Conservation (phyloP, 495 filamentous ascomycete genomes). For the Penicillium longicatenatum region DNA sequence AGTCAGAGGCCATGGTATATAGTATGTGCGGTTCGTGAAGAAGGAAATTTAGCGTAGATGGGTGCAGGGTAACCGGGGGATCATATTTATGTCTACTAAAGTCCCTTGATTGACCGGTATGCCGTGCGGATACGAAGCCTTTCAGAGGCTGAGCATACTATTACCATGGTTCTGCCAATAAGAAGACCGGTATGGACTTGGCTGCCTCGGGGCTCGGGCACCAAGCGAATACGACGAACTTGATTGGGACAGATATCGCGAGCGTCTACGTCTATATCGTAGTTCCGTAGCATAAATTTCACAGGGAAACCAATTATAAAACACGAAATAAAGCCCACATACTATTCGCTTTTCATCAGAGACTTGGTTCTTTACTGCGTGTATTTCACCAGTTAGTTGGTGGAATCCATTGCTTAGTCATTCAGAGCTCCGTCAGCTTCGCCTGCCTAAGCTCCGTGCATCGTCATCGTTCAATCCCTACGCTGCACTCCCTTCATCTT, state of each 20-base stretch:
- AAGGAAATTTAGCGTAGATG: background rate
- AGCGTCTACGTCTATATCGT: too few species aligned
- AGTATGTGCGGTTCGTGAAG: background rate
- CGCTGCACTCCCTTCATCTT: conserved; percentile 16
- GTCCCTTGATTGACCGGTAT: background rate
- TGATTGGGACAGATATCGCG: background rate
- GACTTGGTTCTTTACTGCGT: too few species aligned
- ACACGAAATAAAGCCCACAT: too few species aligned
- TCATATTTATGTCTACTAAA: background rate
- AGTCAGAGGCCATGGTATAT: conserved; percentile 13
- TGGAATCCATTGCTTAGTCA: conserved; percentile 23
- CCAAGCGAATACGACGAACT: background rate
- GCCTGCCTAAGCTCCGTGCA: conserved; percentile 36
- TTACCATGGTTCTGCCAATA: background rate
- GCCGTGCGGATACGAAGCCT: background rate
- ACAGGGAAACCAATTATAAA: too few species aligned
- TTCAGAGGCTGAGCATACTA: background rate
- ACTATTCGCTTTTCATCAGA: too few species aligned
- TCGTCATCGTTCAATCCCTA: conserved; percentile 30
- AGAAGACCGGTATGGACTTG: background rate
- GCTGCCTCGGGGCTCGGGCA: background rate
- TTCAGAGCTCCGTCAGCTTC: conserved; percentile 46
- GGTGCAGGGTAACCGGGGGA: background rate
- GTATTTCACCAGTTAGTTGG: too few species aligned
- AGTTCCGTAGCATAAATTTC: too few species aligned